Conservation (phyloP, 257 asterid genomes). For the Anisodus acutangulus region DNA sequence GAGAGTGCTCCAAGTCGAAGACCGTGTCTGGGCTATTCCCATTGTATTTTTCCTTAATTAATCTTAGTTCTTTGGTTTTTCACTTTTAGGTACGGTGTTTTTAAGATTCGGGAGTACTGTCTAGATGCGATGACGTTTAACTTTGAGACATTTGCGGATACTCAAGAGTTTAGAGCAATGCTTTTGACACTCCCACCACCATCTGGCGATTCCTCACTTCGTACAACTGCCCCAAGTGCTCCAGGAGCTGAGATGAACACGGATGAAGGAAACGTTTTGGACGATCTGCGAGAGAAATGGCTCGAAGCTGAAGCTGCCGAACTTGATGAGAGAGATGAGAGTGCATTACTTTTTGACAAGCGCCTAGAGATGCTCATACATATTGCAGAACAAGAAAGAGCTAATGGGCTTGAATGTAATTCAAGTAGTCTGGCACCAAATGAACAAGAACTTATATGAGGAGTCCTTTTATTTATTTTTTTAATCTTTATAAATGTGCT, state of each 20-base stretch:
- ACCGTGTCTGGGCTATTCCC: not conserved
- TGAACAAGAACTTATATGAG: conserved; percentile 19
- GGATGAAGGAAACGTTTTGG: conserved; percentile 71
- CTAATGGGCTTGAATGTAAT: conserved; percentile 30
- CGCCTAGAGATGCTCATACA: conserved; percentile 92
- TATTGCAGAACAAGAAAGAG: conserved; percentile 63
- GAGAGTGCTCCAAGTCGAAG: not conserved
- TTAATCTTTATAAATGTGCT: not conserved
- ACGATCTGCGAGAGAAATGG: conserved; percentile 93
- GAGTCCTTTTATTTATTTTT: not conserved
- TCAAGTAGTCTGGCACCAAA: conserved; percentile 1
- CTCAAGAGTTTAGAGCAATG: conserved; percentile 77
- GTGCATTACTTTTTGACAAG: conserved; percentile 76
- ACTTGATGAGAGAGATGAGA: conserved; percentile 74
- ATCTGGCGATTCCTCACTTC: conserved; percentile 79
- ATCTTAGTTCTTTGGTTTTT: not conserved
- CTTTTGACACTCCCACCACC: conserved; percentile 92
- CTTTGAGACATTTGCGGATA: conserved; percentile 86
- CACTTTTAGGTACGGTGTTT: conserved; percentile 71
- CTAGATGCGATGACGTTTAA: conserved; percentile 79
- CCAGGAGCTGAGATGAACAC: conserved; percentile 76
- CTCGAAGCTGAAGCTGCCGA: conserved; percentile 87
- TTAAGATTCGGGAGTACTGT: conserved; percentile 81
- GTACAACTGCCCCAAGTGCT: conserved; percentile 90
- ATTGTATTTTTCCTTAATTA: not conserved